Evolutionary conservation across 2,329 filamentous ascomycete species (phyloP), one percentile per base, ranked within the genome.

Genomic region (Pseudofabraea citricarpa): DNA sequence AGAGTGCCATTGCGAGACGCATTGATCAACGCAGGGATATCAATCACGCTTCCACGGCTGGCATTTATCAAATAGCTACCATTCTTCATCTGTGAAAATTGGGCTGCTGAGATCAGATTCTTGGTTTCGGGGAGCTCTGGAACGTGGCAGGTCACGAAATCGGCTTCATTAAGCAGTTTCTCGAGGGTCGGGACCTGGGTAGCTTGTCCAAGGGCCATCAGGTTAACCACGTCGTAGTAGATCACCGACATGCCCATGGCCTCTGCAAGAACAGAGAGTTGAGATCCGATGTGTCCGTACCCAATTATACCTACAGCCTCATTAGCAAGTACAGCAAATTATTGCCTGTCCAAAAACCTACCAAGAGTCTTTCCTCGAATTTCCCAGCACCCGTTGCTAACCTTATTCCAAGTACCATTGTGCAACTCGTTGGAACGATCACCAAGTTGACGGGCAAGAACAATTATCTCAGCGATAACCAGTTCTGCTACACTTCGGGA

Each of bases 241-340:
- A 97, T 90, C 59, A 98, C 93, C 13, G 77, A 83, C 91, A 98
- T 96, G 39, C 93, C 93, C 90, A 98, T 95, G 19, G 91, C 83
- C 68, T 98, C 93, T 21, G 93, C 90, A 51, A 98, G 73, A 32
- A 98, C 93, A 1, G 90, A 97, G 51, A 98, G 72, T 67, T 98
- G 93, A 40, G 89, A 90, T 50, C 93, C 93, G 62, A 98, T 97
- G 64, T 98, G 93, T 49, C 93, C 93, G 61, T 98, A 98, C 22
- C 93, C 93, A 53, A 98, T 82, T 59, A 98, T 97, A 50, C 87
- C 81, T 83, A n/a, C 10, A 22, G 21, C n/a, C 16, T 15, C 27
- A 9, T 6, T 31, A 12, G 21, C 15, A 23, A 23, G 21, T 21
- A 13, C 2, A 22, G 21, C 13, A 32, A 7, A 32, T 18, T 15